Base-by-base conservation (phyloP, 225 moss, liverwort and hornwort genomes). In the Takakia lepidozioides region DNA sequence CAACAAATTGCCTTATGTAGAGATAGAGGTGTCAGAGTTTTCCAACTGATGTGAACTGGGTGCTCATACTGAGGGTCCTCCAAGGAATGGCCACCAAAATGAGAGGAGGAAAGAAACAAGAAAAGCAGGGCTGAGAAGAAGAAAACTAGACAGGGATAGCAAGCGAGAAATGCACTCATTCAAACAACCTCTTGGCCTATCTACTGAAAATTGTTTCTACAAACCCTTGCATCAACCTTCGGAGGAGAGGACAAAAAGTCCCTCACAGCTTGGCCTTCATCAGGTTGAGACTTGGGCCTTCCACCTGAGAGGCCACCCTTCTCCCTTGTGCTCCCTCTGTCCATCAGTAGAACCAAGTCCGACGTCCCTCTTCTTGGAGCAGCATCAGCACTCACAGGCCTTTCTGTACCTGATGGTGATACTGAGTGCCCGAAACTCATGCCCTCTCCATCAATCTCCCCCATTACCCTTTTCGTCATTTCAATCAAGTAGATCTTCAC, bases 391-490 rank as follows among this genome's bases (percentile, higher is more conserved):
- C 58, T 61, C 29, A n/a, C 23, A 48, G 70, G 55, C 48, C 66
- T 76, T 44, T 81, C 78, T 20, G 64, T 24, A 27, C 66, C 80
- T 30, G 67, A 50, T 39, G 68, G 71, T 18, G 75, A 74, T 61
- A 19, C 52, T 59, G 58, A 64, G 26, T 42, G 65, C 40, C 66
- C 71, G 54, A 61, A 57, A 19, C 54, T 72, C 41, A 52, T 45
- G 23, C 50, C 66, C 17, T 84, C 74, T 49, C 62, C 59, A 74
- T 82, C 53, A 28, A 45, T 18, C 15, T 73, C 73, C 15, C 73
- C 73, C 48, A 61, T 39, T 38, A 91, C 59, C 38, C 58, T 69
- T 44, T 71, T 84, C 9, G 81, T 58, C 84, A 91, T 79, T 61
- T 86, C 81, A 60, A 67, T 38, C 24, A 91, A 51, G 67, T 86